Evolutionary conservation across 2,329 filamentous ascomycete species (phyloP), one percentile per base, ranked within the genome.

Genomic region (Lasiodiplodia hormozganensis): DNA sequence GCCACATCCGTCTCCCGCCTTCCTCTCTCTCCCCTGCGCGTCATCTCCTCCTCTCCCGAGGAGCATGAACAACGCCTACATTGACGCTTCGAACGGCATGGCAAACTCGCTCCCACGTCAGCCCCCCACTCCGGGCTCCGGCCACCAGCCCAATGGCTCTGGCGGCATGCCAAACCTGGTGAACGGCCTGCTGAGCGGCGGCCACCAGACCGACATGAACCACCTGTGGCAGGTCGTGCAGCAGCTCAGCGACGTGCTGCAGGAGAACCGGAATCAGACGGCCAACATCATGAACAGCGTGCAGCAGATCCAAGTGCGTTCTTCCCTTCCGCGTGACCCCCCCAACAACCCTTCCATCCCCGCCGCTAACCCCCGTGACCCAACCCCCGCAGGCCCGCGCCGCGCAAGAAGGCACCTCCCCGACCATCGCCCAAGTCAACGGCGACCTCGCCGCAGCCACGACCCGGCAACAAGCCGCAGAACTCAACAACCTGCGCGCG

Each of bases 131-230:
- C 77, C 78, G 8, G 58, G 36, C 49, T 68, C 52, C 34, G 67
- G 62, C 28, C 72, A 73, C n/a, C 76, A 76, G 66, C 65, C 72
- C 31, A 78, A 78, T 70, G 76, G 76, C 49, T 77, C 77, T 65
- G 74, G 75, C 62, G 74, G 76, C 69, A 75, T 80, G 47, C 78
- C 78, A 8, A 68, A 68, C 54, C 75, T 80, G 73, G 77, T 80
- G 51, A 80, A 80, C 67, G 78, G 78, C 23, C 72, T 80, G 53
- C 77, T 78, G 11, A 76, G 74, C 34, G 78, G 78, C 7, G 79
- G 80, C 54, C 79, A 80, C 64, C 79, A 81, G 72, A 80, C 77
- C 16, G 80, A 82, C 67, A 80, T 82, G 79, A 81, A 81, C 68
- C 76, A 80, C 69, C 74, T 82, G 28, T 81, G 79, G 79, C 74